Percentiles rank a stretch among this genome's conserved stretches.
These are phyloP conservation scores for Euphorbia peplus DNA, from an alignment of 345 rosid genomes.

Conservation along the genomic window DNA sequence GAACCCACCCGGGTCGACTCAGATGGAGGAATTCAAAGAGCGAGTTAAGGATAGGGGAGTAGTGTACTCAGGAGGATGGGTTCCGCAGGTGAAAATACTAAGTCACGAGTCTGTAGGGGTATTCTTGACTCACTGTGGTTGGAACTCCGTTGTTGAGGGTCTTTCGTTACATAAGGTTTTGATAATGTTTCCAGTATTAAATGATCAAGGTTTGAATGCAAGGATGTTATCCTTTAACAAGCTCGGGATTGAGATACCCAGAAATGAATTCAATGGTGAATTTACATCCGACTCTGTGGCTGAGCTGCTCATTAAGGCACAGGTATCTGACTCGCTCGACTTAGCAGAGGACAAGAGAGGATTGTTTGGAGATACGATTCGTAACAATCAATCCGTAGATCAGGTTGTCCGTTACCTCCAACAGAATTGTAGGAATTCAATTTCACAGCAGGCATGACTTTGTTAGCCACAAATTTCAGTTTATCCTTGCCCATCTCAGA, in stretches of 20 bases:
- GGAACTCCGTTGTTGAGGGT: slow-evolving; percentile 23
- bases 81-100: slow-evolving; percentile 25
- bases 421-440: background rate
- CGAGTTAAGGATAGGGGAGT: slow-evolving; percentile 14
- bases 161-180: slow-evolving; percentile 2
- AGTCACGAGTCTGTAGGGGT: slow-evolving; percentile 25
- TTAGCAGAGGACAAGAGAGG: background rate
- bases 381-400: background rate
- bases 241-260: slow-evolving; percentile 24
- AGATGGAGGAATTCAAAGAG: slow-evolving; percentile 13
- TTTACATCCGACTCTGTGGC: slow-evolving; percentile 19
- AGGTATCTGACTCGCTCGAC: background rate
- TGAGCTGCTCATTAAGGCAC: background rate
- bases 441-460: too few species aligned
- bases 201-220: slow-evolving; percentile 28
- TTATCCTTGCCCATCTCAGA: too few species aligned
- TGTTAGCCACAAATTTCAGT: too few species aligned
- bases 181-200: slow-evolving; percentile 20
- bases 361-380: background rate
- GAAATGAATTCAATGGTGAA: slow-evolving; percentile 18
- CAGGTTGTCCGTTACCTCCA: background rate
- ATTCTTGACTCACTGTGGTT: slow-evolving; percentile 31
- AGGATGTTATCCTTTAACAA: slow-evolving; percentile 21
- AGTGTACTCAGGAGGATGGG: slow-evolving; percentile 7
- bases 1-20: slow-evolving; percentile 13